Conservation (phyloP, 257 asterid genomes). For the Mentha longifolia region DNA sequence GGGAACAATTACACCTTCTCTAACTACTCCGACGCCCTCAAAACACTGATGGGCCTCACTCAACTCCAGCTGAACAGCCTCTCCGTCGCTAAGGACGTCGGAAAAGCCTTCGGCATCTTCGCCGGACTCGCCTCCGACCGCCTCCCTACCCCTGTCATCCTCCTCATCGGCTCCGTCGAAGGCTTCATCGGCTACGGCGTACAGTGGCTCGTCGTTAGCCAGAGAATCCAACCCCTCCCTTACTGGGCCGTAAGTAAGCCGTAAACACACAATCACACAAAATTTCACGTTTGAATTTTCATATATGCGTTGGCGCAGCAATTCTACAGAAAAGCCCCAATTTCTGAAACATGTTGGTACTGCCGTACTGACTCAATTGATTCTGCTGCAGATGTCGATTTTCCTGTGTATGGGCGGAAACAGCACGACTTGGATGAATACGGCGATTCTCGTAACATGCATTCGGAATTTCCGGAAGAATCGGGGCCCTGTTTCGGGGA, state of each 20-base stretch:
- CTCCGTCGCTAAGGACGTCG: conserved; percentile 93
- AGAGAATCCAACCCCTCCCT: conserved; percentile 85
- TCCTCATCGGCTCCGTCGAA: conserved; percentile 82
- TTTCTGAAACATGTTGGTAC: background rate
- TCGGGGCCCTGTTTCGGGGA: conserved; percentile 92
- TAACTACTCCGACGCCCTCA: conserved; percentile 85
- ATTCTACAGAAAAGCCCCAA: background rate
- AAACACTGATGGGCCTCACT: conserved; percentile 83
- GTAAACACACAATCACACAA: background rate
- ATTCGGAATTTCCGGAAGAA: conserved; percentile 83
- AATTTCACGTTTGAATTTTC: background rate
- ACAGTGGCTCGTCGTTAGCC: conserved; percentile 96
- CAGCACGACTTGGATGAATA: conserved; percentile 99
- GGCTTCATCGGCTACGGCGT: conserved; percentile 93
- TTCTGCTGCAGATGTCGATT: conserved; percentile 66
- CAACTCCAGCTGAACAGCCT: conserved; percentile 92
- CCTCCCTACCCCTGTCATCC: conserved; percentile 64
- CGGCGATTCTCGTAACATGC: conserved; percentile 87
- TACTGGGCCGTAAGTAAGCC: conserved; percentile 71
- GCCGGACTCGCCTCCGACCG: conserved; percentile 97
- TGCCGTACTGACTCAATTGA: background rate
- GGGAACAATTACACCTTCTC: conserved; percentile 98
- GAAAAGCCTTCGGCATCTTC: conserved; percentile 90
- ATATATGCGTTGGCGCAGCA: background rate
- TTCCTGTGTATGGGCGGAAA: conserved; percentile 97